Conservation (phyloP, 495 filamentous ascomycete species). For the Penicillium daleae region DNA sequence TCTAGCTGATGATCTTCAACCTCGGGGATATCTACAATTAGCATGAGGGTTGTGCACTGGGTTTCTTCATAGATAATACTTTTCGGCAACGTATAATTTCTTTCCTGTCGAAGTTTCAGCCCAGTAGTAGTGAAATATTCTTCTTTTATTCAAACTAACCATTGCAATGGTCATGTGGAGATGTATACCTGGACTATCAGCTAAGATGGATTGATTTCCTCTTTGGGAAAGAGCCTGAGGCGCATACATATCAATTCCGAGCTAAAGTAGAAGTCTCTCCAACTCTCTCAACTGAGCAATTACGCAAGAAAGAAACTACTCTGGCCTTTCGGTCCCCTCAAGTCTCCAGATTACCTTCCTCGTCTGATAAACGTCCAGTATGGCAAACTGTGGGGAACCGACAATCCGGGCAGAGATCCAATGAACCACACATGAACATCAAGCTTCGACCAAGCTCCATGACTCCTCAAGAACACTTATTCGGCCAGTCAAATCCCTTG, state of each 20-base stretch:
- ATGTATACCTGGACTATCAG: too few species aligned
- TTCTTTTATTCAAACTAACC: too few species aligned
- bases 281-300: too few species aligned
- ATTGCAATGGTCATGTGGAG: too few species aligned
- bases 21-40: not conserved
- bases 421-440: not conserved
- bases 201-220: not conserved
- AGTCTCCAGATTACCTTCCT: not conserved
- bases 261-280: not conserved
- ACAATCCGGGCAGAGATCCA: constrained; percentile 3
- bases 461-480: not conserved
- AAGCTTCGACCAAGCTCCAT: not conserved
- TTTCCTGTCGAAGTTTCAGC: too few species aligned
- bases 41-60: not conserved
- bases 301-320: not conserved
- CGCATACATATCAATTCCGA: not conserved
- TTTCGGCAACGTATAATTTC: not conserved
- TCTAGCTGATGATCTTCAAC: not conserved
- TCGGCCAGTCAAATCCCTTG: not conserved
- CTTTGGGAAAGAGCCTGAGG: not conserved
- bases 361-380: constrained; percentile 3
- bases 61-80: not conserved
- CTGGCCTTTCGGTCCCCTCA: not conserved
- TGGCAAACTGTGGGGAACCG: constrained; percentile 9
- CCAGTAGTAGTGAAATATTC: not conserved